Evolutionary conservation across 805 yeast species (phyloP), one percentile per base, ranked within the genome.

Genomic region (Candida silvatica): DNA sequence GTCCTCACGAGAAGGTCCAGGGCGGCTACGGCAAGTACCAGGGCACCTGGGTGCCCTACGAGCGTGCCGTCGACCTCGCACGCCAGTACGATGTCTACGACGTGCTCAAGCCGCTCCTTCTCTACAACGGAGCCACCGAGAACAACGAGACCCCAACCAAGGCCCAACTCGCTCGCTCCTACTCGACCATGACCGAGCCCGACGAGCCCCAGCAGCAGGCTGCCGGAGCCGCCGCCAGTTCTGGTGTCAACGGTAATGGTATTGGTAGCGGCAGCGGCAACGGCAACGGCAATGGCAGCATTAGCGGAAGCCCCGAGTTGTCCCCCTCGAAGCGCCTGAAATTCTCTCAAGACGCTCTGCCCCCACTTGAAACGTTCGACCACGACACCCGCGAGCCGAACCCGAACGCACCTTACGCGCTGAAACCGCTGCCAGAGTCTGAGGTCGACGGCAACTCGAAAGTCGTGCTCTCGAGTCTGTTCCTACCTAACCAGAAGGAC

Each of bases 1-100:
- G 81, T n/a, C 62, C 59, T 24, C 80, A 75, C 48, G 87, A 80
- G 46, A 78, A 77, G 46, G 77, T 78, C 18, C 82, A 77, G 52
- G 84, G 84, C 24, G 85, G 84, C 1, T 73, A 77, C 42, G 84
- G 83, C n/a, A 74, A 75, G 46, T 76, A 74, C 53, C 84, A 78
- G 51, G 88, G 87, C 7, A 79, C 81, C 9, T 80, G 87, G 85
- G 64, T 77, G 28, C 83, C 87, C 4, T 69, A 67, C 44, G 77
- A 69, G 37, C 56, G 74, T 23, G 80, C 80, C 1, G 62, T 69
- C 9, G 66, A 70, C 26, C 64, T 80, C 56, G 77, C 81, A 37
- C 70, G 67, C 43, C 67, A 79, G 43, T 80, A 74, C 55, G 71
- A 73, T 17, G 74, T 77, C 16, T 67, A 63, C 34, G 77, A 72